Evolutionary conservation across 495 filamentous ascomycete species (phyloP), one percentile per base, ranked within the genome.

Genomic region (Penicillium subrubescens): DNA sequence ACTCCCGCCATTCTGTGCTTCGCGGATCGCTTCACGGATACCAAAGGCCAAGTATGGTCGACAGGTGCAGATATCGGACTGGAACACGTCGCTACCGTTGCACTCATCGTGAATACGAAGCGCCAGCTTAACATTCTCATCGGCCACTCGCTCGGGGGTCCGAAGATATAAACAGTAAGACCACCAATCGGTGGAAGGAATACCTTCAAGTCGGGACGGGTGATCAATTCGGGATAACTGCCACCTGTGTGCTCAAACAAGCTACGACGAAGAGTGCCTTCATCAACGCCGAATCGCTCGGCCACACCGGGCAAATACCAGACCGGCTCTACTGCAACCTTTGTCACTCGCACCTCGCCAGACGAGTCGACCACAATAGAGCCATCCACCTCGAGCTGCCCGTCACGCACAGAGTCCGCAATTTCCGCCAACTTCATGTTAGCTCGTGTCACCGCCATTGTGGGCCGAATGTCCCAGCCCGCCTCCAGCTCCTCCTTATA

Each of bases 391-490:
- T 90, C 82, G 7, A 99, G 82, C 56, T 90, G 84, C 19, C 94
- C 94, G 46, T 83, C 82, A 54, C 83, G 86, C 10, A 99, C 93
- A 61, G 91, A 92, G 35, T 96, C 89, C 57, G 93, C 93, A 37
- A 99, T 88, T 76, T 99, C 95, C 8, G 95, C 91, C 33, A 99
- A 79, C 77, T 92, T 95, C 95, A 99, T 99, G 72, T 97, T 96
- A 17, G 95, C 95, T 69, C 90, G 90, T 25, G 95, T 99, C 37
- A 99, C 85, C 10, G 95, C 91, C 81, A 99, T 99, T 0, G 95
- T 97, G 25, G 95, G 95, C 52, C 94, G 86, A 64, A 98, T 91
- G 69, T 99, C 94, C 90, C 89, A 94, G 17, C 94, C 93, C 6
- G 90, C 88, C 25, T 74, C 67, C 19, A 82, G 56, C 57, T 78